Conservation (phyloP, 371 early-diverging fungal species). For the Actinomucor elegans region DNA sequence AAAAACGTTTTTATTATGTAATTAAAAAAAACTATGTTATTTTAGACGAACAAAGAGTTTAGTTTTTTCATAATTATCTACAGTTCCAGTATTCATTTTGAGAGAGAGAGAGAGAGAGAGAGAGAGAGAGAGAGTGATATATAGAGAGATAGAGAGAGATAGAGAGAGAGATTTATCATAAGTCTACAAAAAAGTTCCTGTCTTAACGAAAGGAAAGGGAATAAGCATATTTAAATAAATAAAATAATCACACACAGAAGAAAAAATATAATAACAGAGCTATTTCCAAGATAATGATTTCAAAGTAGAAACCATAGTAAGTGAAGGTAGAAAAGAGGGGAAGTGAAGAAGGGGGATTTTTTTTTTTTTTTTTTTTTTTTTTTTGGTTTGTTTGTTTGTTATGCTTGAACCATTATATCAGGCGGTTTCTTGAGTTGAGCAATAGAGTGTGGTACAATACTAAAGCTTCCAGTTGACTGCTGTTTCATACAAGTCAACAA, state of each 20-base stretch:
- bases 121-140: not conserved
- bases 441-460: not conserved
- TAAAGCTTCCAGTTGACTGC: not conserved
- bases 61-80: constrained; percentile 11
- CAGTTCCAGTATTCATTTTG: constrained; percentile 17
- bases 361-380: not conserved
- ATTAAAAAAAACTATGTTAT: constrained; percentile 3
- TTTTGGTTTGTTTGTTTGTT: too few species aligned
- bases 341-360: constrained; percentile 1
- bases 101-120: not conserved
- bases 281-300: constrained; percentile 9
- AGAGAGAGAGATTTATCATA: not conserved
- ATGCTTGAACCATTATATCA: constrained; percentile 17
- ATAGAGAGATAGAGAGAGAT: too few species aligned
- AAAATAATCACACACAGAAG: constrained; percentile 12
- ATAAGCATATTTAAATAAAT: not conserved
- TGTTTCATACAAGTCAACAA: not conserved
- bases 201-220: constrained; percentile 1
- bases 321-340: constrained; percentile 6
- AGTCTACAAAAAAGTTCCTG: constrained; percentile 16
- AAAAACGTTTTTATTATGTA: not conserved
- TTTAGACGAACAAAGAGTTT: constrained; percentile 7
- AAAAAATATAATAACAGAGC: constrained; percentile 17
- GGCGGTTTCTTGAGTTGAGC: constrained; percentile 20
- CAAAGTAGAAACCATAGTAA: constrained; percentile 4